phyloP scores from a whole-genome alignment of 2,329 filamentous ascomycete species.

The Colletotrichum melonis region DNA sequence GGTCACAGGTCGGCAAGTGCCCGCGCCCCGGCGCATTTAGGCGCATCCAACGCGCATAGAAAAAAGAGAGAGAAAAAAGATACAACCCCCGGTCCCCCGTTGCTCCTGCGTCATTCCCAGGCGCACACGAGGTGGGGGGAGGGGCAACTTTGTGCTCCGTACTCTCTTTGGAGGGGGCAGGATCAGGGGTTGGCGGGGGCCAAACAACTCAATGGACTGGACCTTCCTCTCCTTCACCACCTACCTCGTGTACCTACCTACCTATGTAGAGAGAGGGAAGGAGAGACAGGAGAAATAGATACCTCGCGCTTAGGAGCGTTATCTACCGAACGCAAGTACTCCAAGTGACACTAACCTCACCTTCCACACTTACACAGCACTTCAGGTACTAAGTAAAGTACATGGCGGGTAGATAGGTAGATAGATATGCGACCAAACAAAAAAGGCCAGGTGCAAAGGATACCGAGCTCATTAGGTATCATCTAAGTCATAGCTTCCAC shows the following conservation, averaged over 20 bases:
- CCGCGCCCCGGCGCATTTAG: not conserved
- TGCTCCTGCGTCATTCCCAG: slow-evolving; percentile 27
- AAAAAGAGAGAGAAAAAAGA: not conserved
- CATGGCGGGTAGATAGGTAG: not conserved
- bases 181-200: slow-evolving; percentile 13
- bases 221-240: slow-evolving; percentile 16
- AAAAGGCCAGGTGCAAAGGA: not conserved
- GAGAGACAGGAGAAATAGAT: too few species aligned
- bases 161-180: not conserved
- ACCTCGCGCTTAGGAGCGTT: too few species aligned
- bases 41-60: not conserved
- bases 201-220: slow-evolving; percentile 25
- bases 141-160: slow-evolving; percentile 10
- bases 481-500: not conserved
- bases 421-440: not conserved
- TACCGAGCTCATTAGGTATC: slow-evolving; percentile 5
- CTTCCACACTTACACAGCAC: too few species aligned
- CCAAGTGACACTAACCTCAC: too few species aligned
- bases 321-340: too few species aligned
- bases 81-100: not conserved
- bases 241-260: too few species aligned
- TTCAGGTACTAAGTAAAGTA: not conserved
- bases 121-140: slow-evolving; percentile 30
- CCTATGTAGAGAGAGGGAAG: too few species aligned
- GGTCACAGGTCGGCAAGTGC: not conserved